Conservation (phyloP, 2,329 filamentous ascomycete species). For the Fusarium sublunatum region DNA sequence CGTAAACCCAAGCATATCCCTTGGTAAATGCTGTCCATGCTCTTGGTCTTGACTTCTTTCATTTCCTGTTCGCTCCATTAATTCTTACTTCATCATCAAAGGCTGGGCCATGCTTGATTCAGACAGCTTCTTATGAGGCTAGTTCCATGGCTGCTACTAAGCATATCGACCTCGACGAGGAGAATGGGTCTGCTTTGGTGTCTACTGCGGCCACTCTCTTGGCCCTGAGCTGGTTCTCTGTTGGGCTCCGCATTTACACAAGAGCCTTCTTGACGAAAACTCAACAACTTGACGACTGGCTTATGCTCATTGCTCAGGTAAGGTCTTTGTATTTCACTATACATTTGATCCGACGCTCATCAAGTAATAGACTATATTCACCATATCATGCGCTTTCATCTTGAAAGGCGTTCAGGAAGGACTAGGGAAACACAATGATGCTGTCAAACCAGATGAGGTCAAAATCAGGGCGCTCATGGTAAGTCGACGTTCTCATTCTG, state of each 20-base stretch:
- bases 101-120: constrained; percentile 37
- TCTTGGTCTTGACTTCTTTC: constrained; percentile 2
- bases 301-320: constrained; percentile 64
- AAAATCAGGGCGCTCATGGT: constrained; percentile 61
- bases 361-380: constrained; percentile 56
- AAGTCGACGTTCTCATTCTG: constrained; percentile 9
- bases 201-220: constrained; percentile 53
- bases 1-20: constrained; percentile 12
- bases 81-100: constrained; percentile 9
- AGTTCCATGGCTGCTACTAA: constrained; percentile 49
- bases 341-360: constrained; percentile 1
- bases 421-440: constrained; percentile 60
- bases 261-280: constrained; percentile 56
- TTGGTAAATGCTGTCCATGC: constrained; percentile 8
- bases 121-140: constrained; percentile 34
- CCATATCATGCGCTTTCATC: constrained; percentile 60
- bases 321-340: constrained; percentile 10
- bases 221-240: constrained; percentile 55
- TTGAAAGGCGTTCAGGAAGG: constrained; percentile 56
- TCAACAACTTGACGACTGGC: constrained; percentile 64
- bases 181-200: constrained; percentile 55
- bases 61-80: constrained; percentile 2
- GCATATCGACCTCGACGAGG: constrained; percentile 51
- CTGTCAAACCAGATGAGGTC: constrained; percentile 54
- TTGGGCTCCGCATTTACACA: constrained; percentile 58